Percentiles rank a stretch among this genome's conserved stretches.
These are phyloP conservation scores for Alternaria sp. DNA, from an alignment of 2,329 filamentous ascomycete genomes.

Conservation along the genomic window DNA sequence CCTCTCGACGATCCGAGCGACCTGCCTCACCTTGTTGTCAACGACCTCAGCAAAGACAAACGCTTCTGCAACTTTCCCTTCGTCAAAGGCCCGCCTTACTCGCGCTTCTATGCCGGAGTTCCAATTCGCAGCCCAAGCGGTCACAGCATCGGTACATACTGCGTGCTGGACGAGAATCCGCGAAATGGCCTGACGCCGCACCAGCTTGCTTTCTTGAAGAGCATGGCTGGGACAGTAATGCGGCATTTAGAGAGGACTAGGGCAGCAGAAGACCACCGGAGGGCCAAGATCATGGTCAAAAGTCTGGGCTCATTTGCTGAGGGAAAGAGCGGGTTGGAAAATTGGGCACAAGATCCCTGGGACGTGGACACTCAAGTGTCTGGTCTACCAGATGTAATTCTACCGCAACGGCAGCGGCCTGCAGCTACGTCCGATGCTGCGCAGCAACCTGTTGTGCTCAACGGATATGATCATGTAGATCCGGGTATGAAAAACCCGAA, in stretches of 20 bases:
- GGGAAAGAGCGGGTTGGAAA: conserved; percentile 45
- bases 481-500: conserved; percentile 31
- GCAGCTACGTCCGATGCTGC: conserved; percentile 21
- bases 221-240: conserved; percentile 64
- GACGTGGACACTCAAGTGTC: conserved; percentile 29
- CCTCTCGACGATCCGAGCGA: conserved; percentile 26
- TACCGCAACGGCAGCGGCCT: conserved; percentile 32
- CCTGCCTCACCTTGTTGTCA: conserved; percentile 42
- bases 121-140: conserved; percentile 67
- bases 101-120: conserved; percentile 65
- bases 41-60: conserved; percentile 44
- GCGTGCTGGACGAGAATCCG: conserved; percentile 66
- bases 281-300: conserved; percentile 63
- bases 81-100: conserved; percentile 42
- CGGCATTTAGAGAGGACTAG: conserved; percentile 68
- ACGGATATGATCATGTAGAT: conserved; percentile 29
- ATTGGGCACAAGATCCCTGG: conserved; percentile 46
- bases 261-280: conserved; percentile 61
- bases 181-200: conserved; percentile 59
- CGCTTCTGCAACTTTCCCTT: conserved; percentile 51
- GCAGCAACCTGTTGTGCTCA: conserved; percentile 25
- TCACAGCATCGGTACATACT: conserved; percentile 67
- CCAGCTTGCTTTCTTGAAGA: conserved; percentile 64
- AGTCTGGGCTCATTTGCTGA: conserved; percentile 50
- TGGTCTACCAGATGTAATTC: conserved; percentile 20